Percentiles rank a stretch among this genome's conserved stretches.
Evolutionary conservation across 1,139 yeast genomes (phyloP).

Genomic region (Yamadazyma pseudoaaseri): DNA sequence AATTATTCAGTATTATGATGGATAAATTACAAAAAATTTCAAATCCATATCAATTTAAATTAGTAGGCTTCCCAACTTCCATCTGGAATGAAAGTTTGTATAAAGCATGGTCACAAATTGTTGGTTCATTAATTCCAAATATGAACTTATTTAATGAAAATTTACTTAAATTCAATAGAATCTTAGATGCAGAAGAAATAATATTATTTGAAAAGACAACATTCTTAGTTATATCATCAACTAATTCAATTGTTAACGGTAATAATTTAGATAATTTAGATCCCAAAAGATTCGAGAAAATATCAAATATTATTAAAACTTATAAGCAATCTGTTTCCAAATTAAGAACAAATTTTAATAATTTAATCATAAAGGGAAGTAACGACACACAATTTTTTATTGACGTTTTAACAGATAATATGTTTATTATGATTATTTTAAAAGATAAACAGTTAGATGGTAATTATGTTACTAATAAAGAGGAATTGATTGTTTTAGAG

Average conservation of each 20-base stretch:
- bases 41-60: conserved; percentile 70
- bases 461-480: conserved; percentile 37
- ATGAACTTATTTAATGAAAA: conserved; percentile 79
- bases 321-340: conserved; percentile 92
- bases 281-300: conserved; percentile 92
- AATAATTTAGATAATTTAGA: conserved; percentile 44
- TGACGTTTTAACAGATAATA: conserved; percentile 70
- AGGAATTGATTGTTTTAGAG: conserved; percentile 62
- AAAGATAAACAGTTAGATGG: conserved; percentile 30
- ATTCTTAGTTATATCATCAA: conserved; percentile 81
- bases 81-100: conserved; percentile 97
- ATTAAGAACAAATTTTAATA: conserved; percentile 79
- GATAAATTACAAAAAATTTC: conserved; percentile 76
- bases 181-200: conserved; percentile 85
- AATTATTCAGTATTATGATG: conserved; percentile 81
- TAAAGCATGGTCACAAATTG: conserved; percentile 96
- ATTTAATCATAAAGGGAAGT: conserved; percentile 72
- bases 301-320: conserved; percentile 89
- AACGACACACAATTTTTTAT: conserved; percentile 65
- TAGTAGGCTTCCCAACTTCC: conserved; percentile 92
- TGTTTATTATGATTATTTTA: conserved; percentile 72
- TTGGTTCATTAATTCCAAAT: conserved; percentile 91
- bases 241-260: conserved; percentile 36
- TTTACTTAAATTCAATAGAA: conserved; percentile 68
- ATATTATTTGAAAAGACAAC: conserved; percentile 93